phyloP scores from a whole-genome alignment of 2,329 filamentous ascomycete genomes.

The Pseudogymnoascus sp. region DNA sequence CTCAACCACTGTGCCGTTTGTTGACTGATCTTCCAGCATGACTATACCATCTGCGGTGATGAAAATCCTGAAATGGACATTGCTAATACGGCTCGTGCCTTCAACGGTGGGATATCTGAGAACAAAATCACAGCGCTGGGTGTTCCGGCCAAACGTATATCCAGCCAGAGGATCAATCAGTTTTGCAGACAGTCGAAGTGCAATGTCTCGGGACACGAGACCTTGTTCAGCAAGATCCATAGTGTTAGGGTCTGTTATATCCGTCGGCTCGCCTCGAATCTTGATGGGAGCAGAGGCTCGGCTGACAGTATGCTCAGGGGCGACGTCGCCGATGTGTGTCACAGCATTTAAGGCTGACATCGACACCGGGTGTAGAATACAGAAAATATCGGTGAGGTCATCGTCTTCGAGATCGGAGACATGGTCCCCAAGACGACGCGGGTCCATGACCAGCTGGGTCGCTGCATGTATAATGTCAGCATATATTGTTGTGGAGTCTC shows the following conservation, averaged over 20 bases:
- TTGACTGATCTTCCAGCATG: slow-evolving; percentile 90
- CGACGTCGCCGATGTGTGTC: slow-evolving; percentile 40
- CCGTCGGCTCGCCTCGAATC: slow-evolving; percentile 17
- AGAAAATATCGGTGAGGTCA: slow-evolving; percentile 82
- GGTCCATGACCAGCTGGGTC: slow-evolving; percentile 76
- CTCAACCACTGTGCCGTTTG: slow-evolving; percentile 92
- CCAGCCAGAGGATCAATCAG: slow-evolving; percentile 64
- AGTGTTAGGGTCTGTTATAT: slow-evolving; percentile 11
- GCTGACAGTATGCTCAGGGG: slow-evolving; percentile 55
- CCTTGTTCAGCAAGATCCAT: slow-evolving; percentile 19
- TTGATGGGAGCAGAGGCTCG: slow-evolving; percentile 40
- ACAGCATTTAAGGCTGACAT: slow-evolving; percentile 62
- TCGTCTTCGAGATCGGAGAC: slow-evolving; percentile 76
- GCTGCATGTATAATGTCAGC: slow-evolving; percentile 35
- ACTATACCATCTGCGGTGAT: slow-evolving; percentile 72
- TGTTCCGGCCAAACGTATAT: slow-evolving; percentile 81
- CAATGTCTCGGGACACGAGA: slow-evolving; percentile 51
- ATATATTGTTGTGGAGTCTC: neutral
- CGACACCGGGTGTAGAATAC: slow-evolving; percentile 76
- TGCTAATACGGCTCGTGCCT: slow-evolving; percentile 71
- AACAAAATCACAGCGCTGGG: slow-evolving; percentile 61
- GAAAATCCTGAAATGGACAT: slow-evolving; percentile 92
- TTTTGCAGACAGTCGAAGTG: slow-evolving; percentile 68
- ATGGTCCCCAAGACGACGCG: slow-evolving; percentile 69
- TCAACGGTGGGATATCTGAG: slow-evolving; percentile 30